Percentiles rank a stretch among this genome's conserved stretches.
phyloP scores from a whole-genome alignment of 345 rosid species.

The Noccaea caerulescens region DNA sequence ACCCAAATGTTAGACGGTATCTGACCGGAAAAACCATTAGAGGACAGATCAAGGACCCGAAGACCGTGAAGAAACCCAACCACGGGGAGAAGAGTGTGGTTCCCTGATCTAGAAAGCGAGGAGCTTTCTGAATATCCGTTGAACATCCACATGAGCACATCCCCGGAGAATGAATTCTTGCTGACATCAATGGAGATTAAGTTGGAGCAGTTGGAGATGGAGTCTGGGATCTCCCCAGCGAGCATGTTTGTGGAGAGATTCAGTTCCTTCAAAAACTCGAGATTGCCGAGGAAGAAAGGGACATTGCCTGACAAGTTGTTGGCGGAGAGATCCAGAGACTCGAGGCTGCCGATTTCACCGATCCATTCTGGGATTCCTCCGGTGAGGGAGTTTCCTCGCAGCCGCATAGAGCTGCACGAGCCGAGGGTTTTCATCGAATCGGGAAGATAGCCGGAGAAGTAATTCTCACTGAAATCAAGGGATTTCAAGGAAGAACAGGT shows the following conservation, averaged over 20 bases:
- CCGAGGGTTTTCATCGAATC: slow-evolving; percentile 60
- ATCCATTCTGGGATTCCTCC: slow-evolving; percentile 80
- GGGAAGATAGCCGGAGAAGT: slow-evolving; percentile 69
- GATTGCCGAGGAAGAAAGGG: slow-evolving; percentile 68
- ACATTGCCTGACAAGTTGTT: slow-evolving; percentile 63
- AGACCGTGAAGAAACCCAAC: slow-evolving; percentile 50
- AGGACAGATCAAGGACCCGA: slow-evolving; percentile 71
- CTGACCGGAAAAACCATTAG: slow-evolving; percentile 68
- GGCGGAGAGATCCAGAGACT: slow-evolving; percentile 78
- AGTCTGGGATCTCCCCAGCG: slow-evolving; percentile 63
- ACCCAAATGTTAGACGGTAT: slow-evolving; percentile 58
- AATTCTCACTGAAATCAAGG: slow-evolving; percentile 71
- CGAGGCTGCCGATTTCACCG: slow-evolving; percentile 62
- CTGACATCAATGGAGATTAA: slow-evolving; percentile 74
- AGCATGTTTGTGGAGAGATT: slow-evolving; percentile 72
- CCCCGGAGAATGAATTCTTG: slow-evolving; percentile 65
- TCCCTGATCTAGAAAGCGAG: slow-evolving; percentile 45
- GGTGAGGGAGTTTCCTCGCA: slow-evolving; percentile 59
- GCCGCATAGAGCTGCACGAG: slow-evolving; percentile 54
- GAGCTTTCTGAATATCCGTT: slow-evolving; percentile 41
- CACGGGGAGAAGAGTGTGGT: slow-evolving; percentile 25
- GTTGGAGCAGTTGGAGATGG: slow-evolving; percentile 58
- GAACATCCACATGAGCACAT: slow-evolving; percentile 65
- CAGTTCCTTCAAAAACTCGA: slow-evolving; percentile 59
- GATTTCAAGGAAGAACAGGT: slow-evolving; percentile 54